Conservation (phyloP, 176 grass and related monocot genomes). For the Elymus sibiricus region DNA sequence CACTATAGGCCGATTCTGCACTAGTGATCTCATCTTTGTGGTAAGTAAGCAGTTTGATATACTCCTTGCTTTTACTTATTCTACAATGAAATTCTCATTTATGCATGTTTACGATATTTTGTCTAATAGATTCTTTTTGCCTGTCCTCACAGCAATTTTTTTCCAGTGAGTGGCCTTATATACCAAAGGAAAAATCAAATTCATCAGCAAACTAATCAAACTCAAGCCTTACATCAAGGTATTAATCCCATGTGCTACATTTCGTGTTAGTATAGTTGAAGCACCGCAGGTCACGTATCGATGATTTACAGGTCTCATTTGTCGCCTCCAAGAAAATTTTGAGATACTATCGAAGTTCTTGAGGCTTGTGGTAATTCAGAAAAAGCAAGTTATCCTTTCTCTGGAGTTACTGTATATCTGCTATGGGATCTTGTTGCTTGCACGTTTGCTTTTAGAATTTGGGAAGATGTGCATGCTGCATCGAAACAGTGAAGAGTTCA, state of each 20-base stretch:
- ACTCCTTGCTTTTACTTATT: neutral
- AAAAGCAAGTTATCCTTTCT: too few species aligned
- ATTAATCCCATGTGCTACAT: neutral
- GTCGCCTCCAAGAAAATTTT: neutral
- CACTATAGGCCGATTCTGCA: too few species aligned
- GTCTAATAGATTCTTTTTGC: too few species aligned
- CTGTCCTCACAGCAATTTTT: neutral
- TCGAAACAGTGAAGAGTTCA: too few species aligned
- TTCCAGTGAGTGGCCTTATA: neutral
- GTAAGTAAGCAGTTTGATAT: neutral
- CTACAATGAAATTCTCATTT: too few species aligned
- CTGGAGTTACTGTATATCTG: too few species aligned
- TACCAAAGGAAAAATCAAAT: neutral
- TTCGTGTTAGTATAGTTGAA: neutral
- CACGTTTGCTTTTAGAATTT: too few species aligned
- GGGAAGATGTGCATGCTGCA: too few species aligned
- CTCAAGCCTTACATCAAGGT: conserved; percentile 13
- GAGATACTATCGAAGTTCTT: neutral
- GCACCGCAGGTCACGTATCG: neutral
- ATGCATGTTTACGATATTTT: neutral
- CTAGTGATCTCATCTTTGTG: neutral
- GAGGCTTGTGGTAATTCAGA: too few species aligned
- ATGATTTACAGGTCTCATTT: neutral
- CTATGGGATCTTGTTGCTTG: too few species aligned
- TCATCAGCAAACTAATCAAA: neutral